Base-by-base conservation (phyloP, 2,329 filamentous ascomycete species). In the Gaeumannomyces tritici region DNA sequence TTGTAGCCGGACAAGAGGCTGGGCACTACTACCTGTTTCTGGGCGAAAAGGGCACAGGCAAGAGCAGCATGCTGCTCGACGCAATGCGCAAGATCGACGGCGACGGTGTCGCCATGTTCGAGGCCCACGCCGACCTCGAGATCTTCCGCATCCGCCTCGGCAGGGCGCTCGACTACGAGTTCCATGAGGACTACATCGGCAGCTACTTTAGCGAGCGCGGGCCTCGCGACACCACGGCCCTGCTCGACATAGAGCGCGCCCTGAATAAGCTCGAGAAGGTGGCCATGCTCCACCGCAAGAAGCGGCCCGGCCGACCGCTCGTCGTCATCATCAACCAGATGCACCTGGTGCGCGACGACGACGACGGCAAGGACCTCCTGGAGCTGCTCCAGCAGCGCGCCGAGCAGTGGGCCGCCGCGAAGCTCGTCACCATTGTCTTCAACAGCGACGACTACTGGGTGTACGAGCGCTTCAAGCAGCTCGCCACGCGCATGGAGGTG, bases 371-470 rank as follows among this genome's bases (percentile, higher is more conserved):
- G 62, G 91, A 98, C 72, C 79, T 99, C 18, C 86, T 99, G 55
- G 95, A 99, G 74, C 84, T 99, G 60, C 86, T 99, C 33, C 95
- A 99, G 71, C 95, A 99, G 73, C 86, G 93, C 35, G 93, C 95
- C 1, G 95, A 99, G 75, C 90, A 95, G 73, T 99, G 95, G 95
- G 93, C 95, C 1, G 95, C 93, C 1, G 86, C 90, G 26, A 93
- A 91, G 66, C 82, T 99, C 11, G 90, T 96, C 33, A 98, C 95
- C 1, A 84, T 91, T 80, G 87, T 99, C 42, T 92, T 99, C 77
- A 98, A 97, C 75, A 93, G 88, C 62, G 95, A 99, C 74, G 95
- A 98, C 72, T 99, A 96, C 76, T 99, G 95, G 95, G 90, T 99
- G 0, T 98, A 97, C 70, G 95, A 99, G 74, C 85, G 93, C 18